These are phyloP conservation scores for Botrytis fragariae DNA, from an alignment of 2,329 filamentous ascomycete genomes.

Conservation along the genomic window DNA sequence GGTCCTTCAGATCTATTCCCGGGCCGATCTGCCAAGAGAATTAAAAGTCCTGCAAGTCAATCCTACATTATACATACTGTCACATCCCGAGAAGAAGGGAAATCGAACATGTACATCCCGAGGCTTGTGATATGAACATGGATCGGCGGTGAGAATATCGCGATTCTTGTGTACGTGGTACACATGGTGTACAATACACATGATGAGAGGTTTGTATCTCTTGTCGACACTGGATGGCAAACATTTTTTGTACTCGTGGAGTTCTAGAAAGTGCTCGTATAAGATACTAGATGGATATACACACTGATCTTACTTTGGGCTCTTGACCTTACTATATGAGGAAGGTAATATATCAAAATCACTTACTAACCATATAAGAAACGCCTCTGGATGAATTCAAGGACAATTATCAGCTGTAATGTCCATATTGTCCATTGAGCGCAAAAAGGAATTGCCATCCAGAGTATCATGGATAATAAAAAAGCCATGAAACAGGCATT, in stretches of 20 bases:
- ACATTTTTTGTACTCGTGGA: not conserved
- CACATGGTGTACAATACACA: not conserved
- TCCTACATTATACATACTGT: not conserved
- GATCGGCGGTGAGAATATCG: not conserved
- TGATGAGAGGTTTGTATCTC: not conserved
- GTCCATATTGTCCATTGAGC: too few species aligned
- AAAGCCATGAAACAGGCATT: not conserved
- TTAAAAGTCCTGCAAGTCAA: slow-evolving; percentile 6
- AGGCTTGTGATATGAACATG: slow-evolving; percentile 13
- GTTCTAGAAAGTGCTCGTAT: not conserved
- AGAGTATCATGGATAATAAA: not conserved
- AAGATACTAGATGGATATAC: not conserved
- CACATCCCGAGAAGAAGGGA: not conserved
- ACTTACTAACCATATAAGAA: slow-evolving; percentile 4
- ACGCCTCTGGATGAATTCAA: not conserved
- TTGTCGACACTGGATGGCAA: not conserved
- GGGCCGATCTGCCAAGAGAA: slow-evolving; percentile 5
- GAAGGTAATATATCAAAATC: not conserved
- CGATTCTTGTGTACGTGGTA: not conserved
- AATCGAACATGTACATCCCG: not conserved
- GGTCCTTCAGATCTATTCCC: not conserved
- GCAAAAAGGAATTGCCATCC: not conserved
- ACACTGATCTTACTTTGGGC: not conserved
- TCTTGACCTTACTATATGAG: not conserved
- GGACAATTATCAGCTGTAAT: not conserved